These are phyloP conservation scores for Viola odorata DNA, from an alignment of 345 rosid genomes.

Conservation along the genomic window DNA sequence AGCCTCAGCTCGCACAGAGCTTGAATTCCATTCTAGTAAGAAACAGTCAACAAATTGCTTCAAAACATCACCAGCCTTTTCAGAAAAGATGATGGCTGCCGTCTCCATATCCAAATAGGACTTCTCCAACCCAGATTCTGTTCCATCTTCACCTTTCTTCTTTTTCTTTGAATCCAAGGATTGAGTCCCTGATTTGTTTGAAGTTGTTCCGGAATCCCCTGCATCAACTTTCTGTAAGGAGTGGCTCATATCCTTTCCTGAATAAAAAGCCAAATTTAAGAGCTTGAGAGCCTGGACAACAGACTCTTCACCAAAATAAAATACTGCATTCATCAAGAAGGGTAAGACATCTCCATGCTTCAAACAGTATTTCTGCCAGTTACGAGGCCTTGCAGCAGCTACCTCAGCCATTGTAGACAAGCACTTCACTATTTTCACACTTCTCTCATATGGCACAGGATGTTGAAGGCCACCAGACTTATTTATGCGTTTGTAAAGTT, in stretches of 20 bases:
- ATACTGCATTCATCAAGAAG: conserved; percentile 67
- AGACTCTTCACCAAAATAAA: conserved; percentile 89
- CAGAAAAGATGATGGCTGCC: conserved; percentile 64
- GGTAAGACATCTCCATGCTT: conserved; percentile 79
- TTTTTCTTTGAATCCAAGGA: conserved; percentile 79
- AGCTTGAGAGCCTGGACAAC: conserved; percentile 88
- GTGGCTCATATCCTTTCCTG: conserved; percentile 73
- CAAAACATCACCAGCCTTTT: conserved; percentile 65
- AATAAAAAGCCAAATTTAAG: conserved; percentile 77
- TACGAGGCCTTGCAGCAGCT: conserved; percentile 87
- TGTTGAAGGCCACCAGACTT: conserved; percentile 90
- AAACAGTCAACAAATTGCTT: conserved; percentile 87
- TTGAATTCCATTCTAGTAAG: conserved; percentile 93
- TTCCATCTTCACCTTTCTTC: conserved; percentile 85
- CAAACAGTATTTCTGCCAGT: conserved; percentile 98
- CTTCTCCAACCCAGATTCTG: conserved; percentile 72
- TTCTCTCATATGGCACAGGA: conserved; percentile 77
- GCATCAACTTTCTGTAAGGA: conserved; percentile 60
- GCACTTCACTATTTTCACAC: conserved; percentile 90
- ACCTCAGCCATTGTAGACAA: conserved; percentile 91
- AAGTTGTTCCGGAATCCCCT: conserved; percentile 51
- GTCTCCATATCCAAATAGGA: conserved; percentile 89
- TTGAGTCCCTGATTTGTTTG: conserved; percentile 62
- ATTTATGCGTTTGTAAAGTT: conserved; percentile 71
- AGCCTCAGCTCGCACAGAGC: conserved; percentile 90